A percentile compares a stretch with the other conserved stretches of the same genome.
Conservation (phyloP, 208 protist genomes). For the Crithidia fasciculata region DNA sequence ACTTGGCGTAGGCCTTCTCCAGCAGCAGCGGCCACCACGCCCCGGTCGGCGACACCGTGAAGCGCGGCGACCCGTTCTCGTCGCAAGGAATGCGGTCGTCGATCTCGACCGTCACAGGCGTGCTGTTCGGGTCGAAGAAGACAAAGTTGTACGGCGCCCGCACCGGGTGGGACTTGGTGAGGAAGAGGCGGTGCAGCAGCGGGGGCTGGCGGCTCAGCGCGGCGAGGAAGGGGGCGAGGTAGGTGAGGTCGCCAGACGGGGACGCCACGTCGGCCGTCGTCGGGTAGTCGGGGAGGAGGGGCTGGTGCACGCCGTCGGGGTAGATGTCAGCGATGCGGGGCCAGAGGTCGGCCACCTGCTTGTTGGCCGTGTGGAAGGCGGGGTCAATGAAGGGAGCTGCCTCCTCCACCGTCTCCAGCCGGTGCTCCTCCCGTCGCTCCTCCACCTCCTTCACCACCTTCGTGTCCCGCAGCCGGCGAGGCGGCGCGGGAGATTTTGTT, state of each 20-base stretch:
- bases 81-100: conserved; percentile 83
- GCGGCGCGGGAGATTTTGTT: neutral
- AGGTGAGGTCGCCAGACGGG: conserved; percentile 60
- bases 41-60: conserved; percentile 61
- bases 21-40: conserved; percentile 86
- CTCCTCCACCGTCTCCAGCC: conserved; percentile 23
- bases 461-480: conserved; percentile 18
- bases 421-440: conserved; percentile 27
- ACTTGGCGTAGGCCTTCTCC: conserved; percentile 93
- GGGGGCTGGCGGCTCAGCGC: conserved; percentile 61
- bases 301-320: conserved; percentile 61
- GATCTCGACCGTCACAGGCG: conserved; percentile 66
- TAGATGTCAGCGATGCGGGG: conserved; percentile 77
- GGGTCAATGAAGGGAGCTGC: conserved; percentile 12
- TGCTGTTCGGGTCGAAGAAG: conserved; percentile 80
- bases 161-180: conserved; percentile 61
- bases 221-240: conserved; percentile 79
- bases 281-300: conserved; percentile 27
- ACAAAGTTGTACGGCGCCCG: conserved; percentile 75
- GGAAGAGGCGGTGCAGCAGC: conserved; percentile 73
- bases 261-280: conserved; percentile 55
- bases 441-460: conserved; percentile 22
- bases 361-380: conserved; percentile 69
- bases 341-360: conserved; percentile 72
- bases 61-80: conserved; percentile 65